phyloP scores from a whole-genome alignment of 164 flowering plant genomes.

The Buxus sempervirens region DNA sequence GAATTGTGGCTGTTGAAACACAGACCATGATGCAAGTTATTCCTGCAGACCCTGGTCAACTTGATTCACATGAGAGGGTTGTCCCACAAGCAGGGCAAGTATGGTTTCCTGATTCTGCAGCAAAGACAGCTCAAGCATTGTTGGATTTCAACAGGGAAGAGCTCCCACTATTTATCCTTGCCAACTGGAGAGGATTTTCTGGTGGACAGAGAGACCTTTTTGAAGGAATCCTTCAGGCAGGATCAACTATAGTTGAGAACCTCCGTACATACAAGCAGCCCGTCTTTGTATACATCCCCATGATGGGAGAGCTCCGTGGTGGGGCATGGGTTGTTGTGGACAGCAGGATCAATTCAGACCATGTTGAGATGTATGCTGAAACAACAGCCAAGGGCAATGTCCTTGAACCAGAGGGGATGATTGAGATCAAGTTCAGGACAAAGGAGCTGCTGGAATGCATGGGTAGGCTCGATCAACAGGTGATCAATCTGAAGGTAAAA shows the following conservation, averaged over 20 bases:
- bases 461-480: constrained; percentile 81
- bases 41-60: constrained; percentile 99
- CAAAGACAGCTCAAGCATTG: constrained; percentile 90
- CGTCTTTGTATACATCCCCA: constrained; percentile 93
- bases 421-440: constrained; percentile 88
- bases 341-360: constrained; percentile 83
- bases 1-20: constrained; percentile 96
- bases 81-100: constrained; percentile 99
- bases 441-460: constrained; percentile 85
- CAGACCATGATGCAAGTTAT: constrained; percentile 97
- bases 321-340: constrained; percentile 99
- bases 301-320: constrained; percentile 97
- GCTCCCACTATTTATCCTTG: constrained; percentile 94
- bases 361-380: constrained; percentile 98
- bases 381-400: constrained; percentile 93
- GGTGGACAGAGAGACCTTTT: constrained; percentile 99
- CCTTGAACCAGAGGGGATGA: constrained; percentile 99
- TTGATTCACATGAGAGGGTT: constrained; percentile 93
- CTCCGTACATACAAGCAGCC: constrained; percentile 93
- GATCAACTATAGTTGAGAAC: constrained; percentile 95
- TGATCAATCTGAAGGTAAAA: constrained; percentile 55
- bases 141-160: constrained; percentile 95
- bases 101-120: constrained; percentile 99
- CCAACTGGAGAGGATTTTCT: constrained; percentile 99
- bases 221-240: constrained; percentile 99